Evolutionary conservation across 2,329 filamentous ascomycete species (phyloP).

Genomic region (Penicillium rolfsii): DNA sequence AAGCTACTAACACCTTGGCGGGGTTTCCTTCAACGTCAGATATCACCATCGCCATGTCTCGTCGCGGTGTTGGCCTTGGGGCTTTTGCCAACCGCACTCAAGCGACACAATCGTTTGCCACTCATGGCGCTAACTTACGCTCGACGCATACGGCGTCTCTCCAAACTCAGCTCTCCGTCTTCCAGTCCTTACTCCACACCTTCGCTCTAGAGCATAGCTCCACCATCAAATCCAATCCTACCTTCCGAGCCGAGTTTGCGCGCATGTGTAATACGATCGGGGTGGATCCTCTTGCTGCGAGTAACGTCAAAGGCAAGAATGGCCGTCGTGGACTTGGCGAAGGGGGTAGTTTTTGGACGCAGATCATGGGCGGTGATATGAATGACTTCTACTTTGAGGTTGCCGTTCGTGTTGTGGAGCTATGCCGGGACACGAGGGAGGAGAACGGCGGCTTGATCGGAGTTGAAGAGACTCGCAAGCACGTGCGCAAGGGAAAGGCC

Average conservation of each 20-base stretch:
- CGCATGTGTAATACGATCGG: conserved; percentile 98
- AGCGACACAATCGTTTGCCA: conserved; percentile 85
- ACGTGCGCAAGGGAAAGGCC: conserved; percentile 71
- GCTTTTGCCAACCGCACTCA: conserved; percentile 86
- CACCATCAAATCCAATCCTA: conserved; percentile 93
- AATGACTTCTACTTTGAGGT: conserved; percentile 99
- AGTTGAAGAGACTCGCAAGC: conserved; percentile 76
- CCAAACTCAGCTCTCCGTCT: conserved; percentile 90
- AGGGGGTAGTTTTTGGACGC: conserved; percentile 80
- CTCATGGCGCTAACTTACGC: conserved; percentile 85
- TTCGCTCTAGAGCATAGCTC: conserved; percentile 94
- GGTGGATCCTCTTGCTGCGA: conserved; percentile 86
- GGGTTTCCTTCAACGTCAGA: neutral
- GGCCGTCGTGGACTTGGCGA: conserved; percentile 49
- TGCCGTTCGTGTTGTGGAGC: conserved; percentile 90
- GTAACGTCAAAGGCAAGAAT: conserved; percentile 55
- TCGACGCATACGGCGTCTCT: conserved; percentile 82
- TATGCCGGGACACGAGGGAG: conserved; percentile 80
- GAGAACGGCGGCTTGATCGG: conserved; percentile 94
- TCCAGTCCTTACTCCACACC: conserved; percentile 91
- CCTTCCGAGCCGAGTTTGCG: conserved; percentile 94
- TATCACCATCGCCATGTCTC: conserved; percentile 43
- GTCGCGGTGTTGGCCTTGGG: conserved; percentile 78
- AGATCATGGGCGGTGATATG: conserved; percentile 85
- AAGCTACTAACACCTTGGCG: neutral